Base-by-base conservation (phyloP, 2,329 filamentous ascomycete genomes). In the Drechslera avenae region DNA sequence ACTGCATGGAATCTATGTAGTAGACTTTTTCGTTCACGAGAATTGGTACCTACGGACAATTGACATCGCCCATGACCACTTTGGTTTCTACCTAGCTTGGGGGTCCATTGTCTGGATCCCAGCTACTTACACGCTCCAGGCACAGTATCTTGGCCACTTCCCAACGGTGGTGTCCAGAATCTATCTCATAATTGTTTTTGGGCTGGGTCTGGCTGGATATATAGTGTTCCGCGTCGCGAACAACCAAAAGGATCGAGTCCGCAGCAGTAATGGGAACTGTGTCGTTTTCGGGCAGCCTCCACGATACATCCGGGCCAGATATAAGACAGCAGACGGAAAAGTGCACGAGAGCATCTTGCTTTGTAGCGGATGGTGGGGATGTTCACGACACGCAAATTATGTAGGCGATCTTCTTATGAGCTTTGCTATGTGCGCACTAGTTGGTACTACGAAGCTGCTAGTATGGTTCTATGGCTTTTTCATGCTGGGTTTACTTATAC, bases 161-260 rank as follows among this genome's bases (percentile, higher is more conserved):
- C 33, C 13, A 35, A 35, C 33, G 33, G 14, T 35, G 17, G 33
- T 35, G 33, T 16, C 33, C 33, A 35, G 13, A 35, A 35, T 35
- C 33, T 35, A 35, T 35, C 33, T 35, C 33, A 35, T 18, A 18
- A 16, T 35, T 17, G 33, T 35, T 35, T 35, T 35, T 35, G 33
- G 33, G 13, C 33, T 35, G 33, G 33, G 33, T 18, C 33, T 35
- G 33, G 33, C 33, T 17, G 33, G 33, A 16, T 35, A 35, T 18
- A 17, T 35, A 35, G 33, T 35, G 33, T 35, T 35, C 33, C 33
- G 33, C 33, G 33, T 35, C 33, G 33, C 33, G 14, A 35, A 35
- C 33, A 35, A 35, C 33, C 33, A 35, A 35, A 35, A 35, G 33
- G 33, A 35, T 35, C 33, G 33, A 35, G 33, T 35, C 33, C 33